These are phyloP conservation scores for Decorospora gaudefroyi DNA, from an alignment of 2,329 filamentous ascomycete species.

Conservation along the genomic window DNA sequence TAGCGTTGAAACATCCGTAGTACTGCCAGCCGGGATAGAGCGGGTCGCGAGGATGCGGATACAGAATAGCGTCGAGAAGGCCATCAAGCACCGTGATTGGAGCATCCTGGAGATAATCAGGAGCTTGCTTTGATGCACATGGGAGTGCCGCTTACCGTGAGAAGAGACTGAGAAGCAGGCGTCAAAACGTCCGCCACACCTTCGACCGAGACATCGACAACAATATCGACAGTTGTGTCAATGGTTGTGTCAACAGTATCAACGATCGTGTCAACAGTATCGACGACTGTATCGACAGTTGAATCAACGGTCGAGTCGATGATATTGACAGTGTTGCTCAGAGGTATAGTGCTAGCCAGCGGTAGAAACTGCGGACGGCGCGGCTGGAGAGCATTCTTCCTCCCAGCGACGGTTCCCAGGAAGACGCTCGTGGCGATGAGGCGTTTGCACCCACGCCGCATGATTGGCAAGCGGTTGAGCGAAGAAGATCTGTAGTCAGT, in stretches of 20 bases:
- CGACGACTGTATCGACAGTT: no score
- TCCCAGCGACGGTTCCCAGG: slow-evolving; percentile 1
- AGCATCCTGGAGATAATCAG: background rate
- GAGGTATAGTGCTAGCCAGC: no score
- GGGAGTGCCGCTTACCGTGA: slow-evolving; percentile 8
- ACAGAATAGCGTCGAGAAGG: background rate
- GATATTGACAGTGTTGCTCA: no score
- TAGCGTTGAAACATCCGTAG: slow-evolving; percentile 9
- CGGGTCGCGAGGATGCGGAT: slow-evolving; percentile 11
- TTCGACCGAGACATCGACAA: slow-evolving; percentile 3
- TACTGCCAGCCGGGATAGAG: slow-evolving; percentile 10
- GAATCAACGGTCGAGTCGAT: no score
- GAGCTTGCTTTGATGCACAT: no score
- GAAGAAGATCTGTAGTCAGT: slow-evolving; percentile 1
- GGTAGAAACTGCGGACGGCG: no score
- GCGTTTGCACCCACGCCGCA: slow-evolving; percentile 9
- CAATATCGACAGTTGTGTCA: background rate
- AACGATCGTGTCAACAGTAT: background rate
- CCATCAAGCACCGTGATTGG: background rate
- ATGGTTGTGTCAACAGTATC: background rate
- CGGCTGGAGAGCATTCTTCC: no score
- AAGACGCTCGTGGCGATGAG: slow-evolving; percentile 3
- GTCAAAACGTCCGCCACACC: slow-evolving; percentile 3
- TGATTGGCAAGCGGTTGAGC: background rate
- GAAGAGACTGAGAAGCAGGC: background rate